These are phyloP conservation scores for Cerioporus squamosus DNA, from an alignment of 1,284 basidiomycete genomes.

Conservation along the genomic window DNA sequence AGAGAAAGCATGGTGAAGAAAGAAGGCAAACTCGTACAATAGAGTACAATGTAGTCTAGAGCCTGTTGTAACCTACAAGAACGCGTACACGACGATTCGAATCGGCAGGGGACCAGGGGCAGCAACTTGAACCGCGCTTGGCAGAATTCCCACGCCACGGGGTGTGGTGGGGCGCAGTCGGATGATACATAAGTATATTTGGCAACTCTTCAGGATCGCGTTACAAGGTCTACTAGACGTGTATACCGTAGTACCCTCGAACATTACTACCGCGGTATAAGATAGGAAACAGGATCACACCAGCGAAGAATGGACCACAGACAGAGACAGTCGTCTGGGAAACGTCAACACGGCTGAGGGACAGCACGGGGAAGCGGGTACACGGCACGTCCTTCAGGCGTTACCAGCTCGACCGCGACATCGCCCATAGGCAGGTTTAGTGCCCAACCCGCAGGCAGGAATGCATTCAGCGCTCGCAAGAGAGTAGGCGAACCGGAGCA, in stretches of 20 bases:
- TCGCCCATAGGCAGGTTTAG: not conserved
- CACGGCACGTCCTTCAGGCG: not conserved
- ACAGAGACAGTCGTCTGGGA: not conserved
- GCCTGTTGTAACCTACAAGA: constrained; percentile 7
- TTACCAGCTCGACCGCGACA: not conserved
- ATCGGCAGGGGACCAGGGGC: too few species aligned
- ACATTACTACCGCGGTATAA: too few species aligned
- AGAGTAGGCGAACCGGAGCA: not conserved
- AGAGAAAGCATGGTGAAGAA: constrained; percentile 78
- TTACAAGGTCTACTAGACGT: too few species aligned
- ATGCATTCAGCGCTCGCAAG: constrained; percentile 2
- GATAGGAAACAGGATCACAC: too few species aligned
- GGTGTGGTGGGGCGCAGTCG: too few species aligned
- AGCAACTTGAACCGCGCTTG: too few species aligned
- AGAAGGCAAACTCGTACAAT: constrained; percentile 20
- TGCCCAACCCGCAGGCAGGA: constrained; percentile 3
- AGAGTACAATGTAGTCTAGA: constrained; percentile 16
- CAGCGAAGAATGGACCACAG: not conserved
- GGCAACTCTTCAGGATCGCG: too few species aligned
- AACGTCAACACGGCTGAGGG: not conserved
- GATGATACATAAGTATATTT: too few species aligned
- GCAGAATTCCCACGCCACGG: constrained; percentile 31
- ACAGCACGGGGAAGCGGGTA: not conserved
- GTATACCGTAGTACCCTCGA: too few species aligned
- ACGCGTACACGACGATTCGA: too few species aligned